Evolutionary conservation across 208 protist genomes (phyloP).

Genomic region (Acanthamoeba healyi): DNA sequence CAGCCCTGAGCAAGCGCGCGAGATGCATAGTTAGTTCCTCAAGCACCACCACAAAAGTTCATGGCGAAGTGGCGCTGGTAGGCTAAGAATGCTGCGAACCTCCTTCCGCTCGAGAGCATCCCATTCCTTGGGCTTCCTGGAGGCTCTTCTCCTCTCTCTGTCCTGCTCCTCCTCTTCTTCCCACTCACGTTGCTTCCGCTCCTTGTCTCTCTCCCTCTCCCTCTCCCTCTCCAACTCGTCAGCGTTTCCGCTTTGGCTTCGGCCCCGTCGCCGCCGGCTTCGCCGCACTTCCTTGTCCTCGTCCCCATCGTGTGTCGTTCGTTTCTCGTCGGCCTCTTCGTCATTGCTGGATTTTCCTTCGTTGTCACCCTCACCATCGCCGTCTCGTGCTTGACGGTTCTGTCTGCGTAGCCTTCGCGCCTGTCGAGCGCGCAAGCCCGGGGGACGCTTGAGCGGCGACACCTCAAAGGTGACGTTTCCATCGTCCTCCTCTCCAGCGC

Average conservation of each 20-base stretch:
- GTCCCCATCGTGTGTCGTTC: background rate
- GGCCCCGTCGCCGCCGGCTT: background rate
- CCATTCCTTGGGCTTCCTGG: constrained; percentile 55
- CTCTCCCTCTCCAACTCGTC: background rate
- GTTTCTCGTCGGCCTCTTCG: too few species aligned
- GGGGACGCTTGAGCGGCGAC: constrained; percentile 24
- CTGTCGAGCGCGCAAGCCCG: background rate
- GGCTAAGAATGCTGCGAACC: background rate
- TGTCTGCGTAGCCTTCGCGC: background rate
- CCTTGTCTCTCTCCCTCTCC: background rate
- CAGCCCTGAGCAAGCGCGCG: background rate
- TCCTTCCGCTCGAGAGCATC: constrained; percentile 38
- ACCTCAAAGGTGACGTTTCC: constrained; percentile 23
- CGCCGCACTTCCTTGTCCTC: background rate
- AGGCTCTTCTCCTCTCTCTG: background rate
- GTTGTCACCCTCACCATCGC: background rate
- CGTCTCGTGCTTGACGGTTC: background rate
- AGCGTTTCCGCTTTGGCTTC: background rate
- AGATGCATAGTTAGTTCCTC: too few species aligned
- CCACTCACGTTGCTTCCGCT: background rate
- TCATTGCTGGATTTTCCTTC: background rate
- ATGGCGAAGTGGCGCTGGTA: too few species aligned
- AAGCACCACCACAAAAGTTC: too few species aligned
- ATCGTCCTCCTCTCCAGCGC: background rate
- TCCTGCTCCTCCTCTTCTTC: constrained; percentile 21